Evolutionary conservation across 306 rosid species (phyloP).

Genomic region (Prunus mume): DNA sequence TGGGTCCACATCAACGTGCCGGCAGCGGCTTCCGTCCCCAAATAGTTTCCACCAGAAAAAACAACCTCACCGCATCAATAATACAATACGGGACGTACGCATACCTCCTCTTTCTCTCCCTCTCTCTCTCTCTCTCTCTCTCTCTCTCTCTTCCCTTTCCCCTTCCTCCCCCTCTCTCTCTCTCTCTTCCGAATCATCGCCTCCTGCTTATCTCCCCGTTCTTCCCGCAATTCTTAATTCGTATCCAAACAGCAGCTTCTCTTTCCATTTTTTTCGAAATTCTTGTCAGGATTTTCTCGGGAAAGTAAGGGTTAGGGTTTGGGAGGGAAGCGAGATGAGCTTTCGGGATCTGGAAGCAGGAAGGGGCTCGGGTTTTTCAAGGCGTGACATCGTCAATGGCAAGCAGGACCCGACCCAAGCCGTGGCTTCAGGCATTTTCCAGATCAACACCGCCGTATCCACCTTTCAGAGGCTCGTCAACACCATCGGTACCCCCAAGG

Average conservation of each 20-base stretch:
- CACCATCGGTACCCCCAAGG: slow-evolving; percentile 97
- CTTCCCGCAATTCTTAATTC: slow-evolving; percentile 24
- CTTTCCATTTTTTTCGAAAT: slow-evolving; percentile 1
- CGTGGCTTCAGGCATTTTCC: slow-evolving; percentile 91
- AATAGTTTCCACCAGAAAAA: not conserved
- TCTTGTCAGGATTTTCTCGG: slow-evolving; percentile 22
- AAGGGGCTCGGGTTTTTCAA: slow-evolving; percentile 51
- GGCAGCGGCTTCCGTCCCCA: slow-evolving; percentile 13
- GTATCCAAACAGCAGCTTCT: slow-evolving; percentile 16
- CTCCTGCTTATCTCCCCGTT: slow-evolving; percentile 24
- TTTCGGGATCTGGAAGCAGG: slow-evolving; percentile 89
- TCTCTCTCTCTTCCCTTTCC: not conserved
- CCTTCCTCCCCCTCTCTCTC: not conserved
- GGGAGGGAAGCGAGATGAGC: slow-evolving; percentile 49
- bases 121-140: too few species aligned
- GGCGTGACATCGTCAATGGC: slow-evolving; percentile 61
- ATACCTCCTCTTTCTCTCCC: not conserved
- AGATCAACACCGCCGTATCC: slow-evolving; percentile 96
- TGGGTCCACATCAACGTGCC: slow-evolving; percentile 36
- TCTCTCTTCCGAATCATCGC: slow-evolving; percentile 20
- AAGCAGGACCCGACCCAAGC: slow-evolving; percentile 90
- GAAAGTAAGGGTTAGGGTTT: slow-evolving; percentile 28
- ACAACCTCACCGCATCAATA: slow-evolving; percentile 9
- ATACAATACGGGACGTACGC: not conserved
- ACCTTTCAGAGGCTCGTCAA: slow-evolving; percentile 94